These are phyloP conservation scores for Talaromyces wortmannii DNA, from an alignment of 495 filamentous ascomycete species.

Conservation along the genomic window DNA sequence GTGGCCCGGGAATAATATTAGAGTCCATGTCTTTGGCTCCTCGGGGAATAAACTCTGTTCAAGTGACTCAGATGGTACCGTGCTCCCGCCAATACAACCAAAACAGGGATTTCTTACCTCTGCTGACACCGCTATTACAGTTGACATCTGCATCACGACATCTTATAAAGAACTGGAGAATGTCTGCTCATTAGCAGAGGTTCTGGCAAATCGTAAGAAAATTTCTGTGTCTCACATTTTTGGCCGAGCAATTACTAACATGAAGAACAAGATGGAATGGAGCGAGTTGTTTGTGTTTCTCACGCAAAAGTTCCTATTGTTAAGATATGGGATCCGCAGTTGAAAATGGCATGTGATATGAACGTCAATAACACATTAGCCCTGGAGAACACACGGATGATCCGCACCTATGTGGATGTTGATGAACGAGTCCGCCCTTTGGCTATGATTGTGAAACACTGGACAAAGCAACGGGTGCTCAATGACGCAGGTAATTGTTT, in stretches of 20 bases:
- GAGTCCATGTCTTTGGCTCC: slow-evolving; percentile 91
- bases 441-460: slow-evolving; percentile 95
- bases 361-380: slow-evolving; percentile 96
- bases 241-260: slow-evolving; percentile 5
- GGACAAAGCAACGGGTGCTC: slow-evolving; percentile 85
- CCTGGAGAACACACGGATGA: slow-evolving; percentile 95
- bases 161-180: slow-evolving; percentile 75
- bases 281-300: slow-evolving; percentile 87
- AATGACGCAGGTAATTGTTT: slow-evolving; percentile 81
- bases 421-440: slow-evolving; percentile 85
- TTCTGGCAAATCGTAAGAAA: slow-evolving; percentile 72
- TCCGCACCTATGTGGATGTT: slow-evolving; percentile 92
- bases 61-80: slow-evolving; percentile 90
- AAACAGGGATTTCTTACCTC: background rate
- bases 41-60: slow-evolving; percentile 94
- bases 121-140: slow-evolving; percentile 37
- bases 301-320: slow-evolving; percentile 97
- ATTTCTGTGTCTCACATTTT: background rate
- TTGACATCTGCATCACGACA: slow-evolving; percentile 96
- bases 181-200: slow-evolving; percentile 80
- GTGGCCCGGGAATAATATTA: slow-evolving; percentile 87
- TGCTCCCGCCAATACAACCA: background rate
- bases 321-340: slow-evolving; percentile 96
- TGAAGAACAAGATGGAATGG: slow-evolving; percentile 72
- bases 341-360: slow-evolving; percentile 90